Base-by-base conservation (phyloP, 2,329 filamentous ascomycete species). In the Cladosporium sp. region DNA sequence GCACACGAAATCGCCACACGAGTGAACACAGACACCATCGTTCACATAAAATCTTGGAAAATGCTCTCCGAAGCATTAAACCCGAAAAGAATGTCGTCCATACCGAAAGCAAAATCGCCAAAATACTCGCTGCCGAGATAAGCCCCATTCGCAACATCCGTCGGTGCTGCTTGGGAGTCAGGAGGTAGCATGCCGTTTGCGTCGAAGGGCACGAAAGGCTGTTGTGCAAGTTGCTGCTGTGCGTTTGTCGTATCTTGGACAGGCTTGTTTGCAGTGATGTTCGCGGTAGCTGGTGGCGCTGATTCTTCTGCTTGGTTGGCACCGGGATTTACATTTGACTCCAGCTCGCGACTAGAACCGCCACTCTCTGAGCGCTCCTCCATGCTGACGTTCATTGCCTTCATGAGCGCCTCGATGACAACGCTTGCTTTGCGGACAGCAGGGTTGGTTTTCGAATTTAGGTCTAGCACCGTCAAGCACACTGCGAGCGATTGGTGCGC, bases 371-470 rank as follows among this genome's bases (percentile, higher is more conserved):
- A 32, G 16, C 32, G 50, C 40, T 35, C 38, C 57, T 1, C 49
- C 12, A 46, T 22, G 39, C 54, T 12, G 51, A 73, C 68, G 0
- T 67, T 67, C 36, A 76, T 65, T 8, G 70, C 66, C 47, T 70
- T 69, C 70, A 74, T 74, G 12, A 77, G 57, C 30, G 67, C 67
- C 35, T 72, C 60, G 0, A 77, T 69, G 8, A 77, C 71, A 0
- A 67, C 66, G 11, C 67, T 67, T 1, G 75, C 74, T 18, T 70
- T 69, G 25, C 69, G 66, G 0, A 76, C 72, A 0, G 74, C 73
- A 56, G 68, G 74, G 18, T 77, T 77, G 0, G 73, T 76, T 53
- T 74, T 72, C 46, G 74, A 69, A 22, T 78, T 76, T 25, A 74
- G 70, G n/a, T 67, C 59, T 16, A 78, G 75, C 0, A 77, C 69